Conservation (phyloP, 1,284 basidiomycete species). For the Trichosporon sp. region DNA sequence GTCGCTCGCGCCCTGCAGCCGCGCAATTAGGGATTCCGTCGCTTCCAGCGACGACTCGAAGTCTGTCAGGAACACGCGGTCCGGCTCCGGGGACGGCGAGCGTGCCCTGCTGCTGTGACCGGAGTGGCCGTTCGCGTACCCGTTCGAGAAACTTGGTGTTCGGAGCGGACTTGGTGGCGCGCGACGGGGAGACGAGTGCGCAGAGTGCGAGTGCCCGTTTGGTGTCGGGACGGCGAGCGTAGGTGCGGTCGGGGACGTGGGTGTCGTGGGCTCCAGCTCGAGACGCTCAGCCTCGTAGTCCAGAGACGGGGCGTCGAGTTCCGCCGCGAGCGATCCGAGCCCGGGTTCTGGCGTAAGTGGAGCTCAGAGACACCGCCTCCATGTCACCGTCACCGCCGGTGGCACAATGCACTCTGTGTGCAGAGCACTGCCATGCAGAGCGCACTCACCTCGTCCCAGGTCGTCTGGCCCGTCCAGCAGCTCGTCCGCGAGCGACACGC, state of each 20-base stretch:
- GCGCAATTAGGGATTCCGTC: not conserved
- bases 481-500: constrained; percentile 18
- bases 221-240: not conserved
- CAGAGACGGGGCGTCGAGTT: constrained; percentile 16
- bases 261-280: not conserved
- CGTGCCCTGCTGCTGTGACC: too few species aligned
- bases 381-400: too few species aligned
- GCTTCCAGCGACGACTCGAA: not conserved
- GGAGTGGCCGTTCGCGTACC: too few species aligned
- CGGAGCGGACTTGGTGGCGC: not conserved
- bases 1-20: not conserved
- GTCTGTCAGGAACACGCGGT: not conserved
- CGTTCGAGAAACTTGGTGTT: not conserved
- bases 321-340: constrained; percentile 22
- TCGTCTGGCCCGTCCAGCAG: constrained; percentile 5
- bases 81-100: constrained; percentile 2
- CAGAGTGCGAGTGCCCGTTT: not conserved
- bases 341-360: not conserved
- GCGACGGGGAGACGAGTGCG: not conserved
- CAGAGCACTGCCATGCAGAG: too few species aligned
- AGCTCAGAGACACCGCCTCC: too few species aligned
- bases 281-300: constrained; percentile 18
- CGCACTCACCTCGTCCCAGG: constrained; percentile 18
- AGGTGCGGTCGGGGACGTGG: not conserved
- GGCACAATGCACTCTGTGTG: too few species aligned